Conservation (phyloP, 495 filamentous ascomycete species). For the Trichodelitschia bisporula region DNA sequence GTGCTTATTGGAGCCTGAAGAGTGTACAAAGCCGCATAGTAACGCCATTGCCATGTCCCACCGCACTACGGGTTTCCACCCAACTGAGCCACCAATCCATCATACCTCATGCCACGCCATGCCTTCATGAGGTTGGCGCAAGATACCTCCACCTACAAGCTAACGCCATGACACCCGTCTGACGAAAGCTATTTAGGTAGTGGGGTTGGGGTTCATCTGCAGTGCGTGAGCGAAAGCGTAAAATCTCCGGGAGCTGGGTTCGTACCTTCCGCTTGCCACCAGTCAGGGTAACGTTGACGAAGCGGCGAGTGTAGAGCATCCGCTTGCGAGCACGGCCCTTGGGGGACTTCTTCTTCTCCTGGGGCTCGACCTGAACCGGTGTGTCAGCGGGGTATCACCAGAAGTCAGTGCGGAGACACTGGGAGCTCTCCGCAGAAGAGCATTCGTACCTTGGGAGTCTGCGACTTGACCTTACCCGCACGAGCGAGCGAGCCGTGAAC, state of each 20-base stretch:
- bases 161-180: no score
- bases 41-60: no score
- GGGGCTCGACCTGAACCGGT: conserved; percentile 48
- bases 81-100: no score
- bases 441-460: conserved; percentile 55
- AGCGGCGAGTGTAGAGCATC: conserved; percentile 86
- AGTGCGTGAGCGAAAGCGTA: conserved; percentile 2
- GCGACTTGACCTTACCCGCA: conserved; percentile 90
- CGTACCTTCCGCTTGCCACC: conserved; percentile 97
- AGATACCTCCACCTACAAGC: no score
- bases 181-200: no score
- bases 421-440: background rate
- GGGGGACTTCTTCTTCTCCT: conserved; percentile 82
- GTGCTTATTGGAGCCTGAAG: no score
- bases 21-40: no score
- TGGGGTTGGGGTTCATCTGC: conserved; percentile 40
- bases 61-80: no score
- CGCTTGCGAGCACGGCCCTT: conserved; percentile 99
- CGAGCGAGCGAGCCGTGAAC: conserved; percentile 84
- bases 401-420: background rate
- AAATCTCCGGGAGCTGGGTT: background rate
- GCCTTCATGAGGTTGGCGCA: no score
- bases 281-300: conserved; percentile 98
- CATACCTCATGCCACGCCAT: no score
- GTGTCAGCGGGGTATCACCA: conserved; percentile 2